Evolutionary conservation across 192 early-diverging fungal species (phyloP).

Genomic region (Diversispora eburnea): DNA sequence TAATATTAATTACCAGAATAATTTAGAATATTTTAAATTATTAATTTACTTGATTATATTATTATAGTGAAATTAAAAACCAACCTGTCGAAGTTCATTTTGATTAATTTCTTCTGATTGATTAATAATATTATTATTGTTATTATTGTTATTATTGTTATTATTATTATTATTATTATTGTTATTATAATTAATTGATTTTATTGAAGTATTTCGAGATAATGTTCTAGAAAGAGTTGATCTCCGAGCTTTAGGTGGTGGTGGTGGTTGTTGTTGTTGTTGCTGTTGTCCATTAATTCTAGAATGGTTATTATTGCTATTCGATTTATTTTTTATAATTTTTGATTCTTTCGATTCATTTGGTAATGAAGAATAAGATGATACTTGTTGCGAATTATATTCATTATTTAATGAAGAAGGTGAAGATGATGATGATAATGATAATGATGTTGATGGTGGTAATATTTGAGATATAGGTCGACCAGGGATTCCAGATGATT

Average conservation of each 20-base stretch:
- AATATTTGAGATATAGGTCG: neutral
- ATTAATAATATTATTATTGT: too few relatives aligned
- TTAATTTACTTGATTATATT: neutral
- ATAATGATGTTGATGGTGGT: neutral
- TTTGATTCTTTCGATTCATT: neutral
- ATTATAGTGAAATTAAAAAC: neutral
- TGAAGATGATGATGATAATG: neutral
- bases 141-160: neutral
- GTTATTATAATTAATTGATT: conserved; percentile 4
- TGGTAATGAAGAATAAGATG: neutral
- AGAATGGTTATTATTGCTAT: neutral
- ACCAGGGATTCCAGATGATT: neutral
- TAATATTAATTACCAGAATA: too few relatives aligned
- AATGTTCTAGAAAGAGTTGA: neutral
- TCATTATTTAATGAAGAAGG: neutral
- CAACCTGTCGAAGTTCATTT: conserved; percentile 11
- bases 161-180: neutral
- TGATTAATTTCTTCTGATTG: neutral
- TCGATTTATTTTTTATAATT: neutral
- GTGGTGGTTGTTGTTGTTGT: neutral
- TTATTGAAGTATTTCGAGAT: conserved; percentile 10
- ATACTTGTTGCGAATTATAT: too few relatives aligned
- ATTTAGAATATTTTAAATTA: neutral
- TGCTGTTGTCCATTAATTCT: neutral
- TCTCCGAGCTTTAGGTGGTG: neutral